Evolutionary conservation across 2,329 filamentous ascomycete genomes (phyloP).

Genomic region (Colletotrichum truncatum): DNA sequence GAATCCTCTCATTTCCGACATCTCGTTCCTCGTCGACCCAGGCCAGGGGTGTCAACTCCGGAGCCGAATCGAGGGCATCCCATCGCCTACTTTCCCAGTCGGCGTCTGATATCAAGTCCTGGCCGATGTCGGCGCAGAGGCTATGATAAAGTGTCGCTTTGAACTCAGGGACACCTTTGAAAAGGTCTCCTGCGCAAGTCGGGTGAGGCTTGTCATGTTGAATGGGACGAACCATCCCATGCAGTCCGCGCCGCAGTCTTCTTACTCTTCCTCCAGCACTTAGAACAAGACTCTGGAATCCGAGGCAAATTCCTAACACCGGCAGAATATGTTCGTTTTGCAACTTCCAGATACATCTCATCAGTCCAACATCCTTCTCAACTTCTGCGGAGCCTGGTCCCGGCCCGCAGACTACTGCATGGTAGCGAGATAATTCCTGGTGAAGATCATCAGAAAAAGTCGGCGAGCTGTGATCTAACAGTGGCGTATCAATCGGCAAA

Average conservation of each 20-base stretch:
- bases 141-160: slow-evolving; percentile 82
- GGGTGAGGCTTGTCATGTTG: slow-evolving; percentile 53
- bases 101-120: slow-evolving; percentile 46
- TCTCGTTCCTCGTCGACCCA: slow-evolving; percentile 64
- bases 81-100: slow-evolving; percentile 52
- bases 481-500: slow-evolving; percentile 75
- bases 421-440: slow-evolving; percentile 67
- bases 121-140: slow-evolving; percentile 63
- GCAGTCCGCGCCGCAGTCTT: slow-evolving; percentile 76
- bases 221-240: slow-evolving; percentile 81
- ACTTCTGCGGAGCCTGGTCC: slow-evolving; percentile 85
- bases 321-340: slow-evolving; percentile 70
- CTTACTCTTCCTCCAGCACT: slow-evolving; percentile 74
- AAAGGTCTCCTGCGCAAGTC: slow-evolving; percentile 63
- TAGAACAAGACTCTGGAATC: slow-evolving; percentile 83
- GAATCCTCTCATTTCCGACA: slow-evolving; percentile 57
- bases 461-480: slow-evolving; percentile 52
- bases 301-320: slow-evolving; percentile 87
- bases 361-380: slow-evolving; percentile 82
- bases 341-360: slow-evolving; percentile 79
- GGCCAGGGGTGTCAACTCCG: slow-evolving; percentile 65
- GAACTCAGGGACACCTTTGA: slow-evolving; percentile 67
- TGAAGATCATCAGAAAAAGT: slow-evolving; percentile 56
- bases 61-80: slow-evolving; percentile 43
- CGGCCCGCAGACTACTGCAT: slow-evolving; percentile 89